A percentile compares a stretch with the other conserved stretches of the same genome.
phyloP scores from a whole-genome alignment of 73 alveolate genomes.

The Paramecium tetraurelia region DNA sequence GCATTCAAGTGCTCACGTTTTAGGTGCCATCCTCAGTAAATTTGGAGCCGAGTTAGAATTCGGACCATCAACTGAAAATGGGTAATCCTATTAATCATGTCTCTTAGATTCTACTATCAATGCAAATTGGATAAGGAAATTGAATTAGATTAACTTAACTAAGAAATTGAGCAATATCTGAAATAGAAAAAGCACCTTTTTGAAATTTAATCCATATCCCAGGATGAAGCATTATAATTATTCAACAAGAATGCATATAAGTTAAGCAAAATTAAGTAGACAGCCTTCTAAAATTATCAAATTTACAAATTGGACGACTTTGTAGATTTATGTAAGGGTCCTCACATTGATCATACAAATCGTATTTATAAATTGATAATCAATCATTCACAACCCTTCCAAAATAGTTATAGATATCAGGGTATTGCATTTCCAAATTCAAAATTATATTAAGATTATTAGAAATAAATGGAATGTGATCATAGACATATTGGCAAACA shows the following conservation, averaged over 20 bases:
- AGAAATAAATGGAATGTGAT: constrained; percentile 95
- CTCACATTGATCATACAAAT: constrained; percentile 96
- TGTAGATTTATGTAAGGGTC: constrained; percentile 99
- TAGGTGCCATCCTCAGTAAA: not conserved
- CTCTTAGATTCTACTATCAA: not conserved
- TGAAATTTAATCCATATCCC: constrained; percentile 89
- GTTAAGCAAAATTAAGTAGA: constrained; percentile 88
- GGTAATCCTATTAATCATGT: not conserved
- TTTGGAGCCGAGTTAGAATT: not conserved
- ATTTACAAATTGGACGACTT: constrained; percentile 97
- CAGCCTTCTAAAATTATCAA: constrained; percentile 87
- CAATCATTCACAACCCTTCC: constrained; percentile 92
- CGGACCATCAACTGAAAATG: not conserved
- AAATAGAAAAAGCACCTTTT: constrained; percentile 81
- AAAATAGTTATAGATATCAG: constrained; percentile 96
- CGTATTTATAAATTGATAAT: constrained; percentile 95
- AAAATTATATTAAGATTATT: constrained; percentile 94
- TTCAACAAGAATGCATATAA: constrained; percentile 98
- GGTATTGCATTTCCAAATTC: constrained; percentile 98
- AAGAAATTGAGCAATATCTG: not conserved
- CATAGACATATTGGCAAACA: constrained; percentile 98
- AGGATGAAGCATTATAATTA: constrained; percentile 90
- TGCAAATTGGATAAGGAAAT: not conserved
- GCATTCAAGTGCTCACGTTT: not conserved
- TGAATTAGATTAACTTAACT: not conserved